A percentile compares a stretch with the other conserved stretches of the same genome.
Evolutionary conservation across 225 moss, liverwort and hornwort species (phyloP).

Genomic region (Ulota crispa): DNA sequence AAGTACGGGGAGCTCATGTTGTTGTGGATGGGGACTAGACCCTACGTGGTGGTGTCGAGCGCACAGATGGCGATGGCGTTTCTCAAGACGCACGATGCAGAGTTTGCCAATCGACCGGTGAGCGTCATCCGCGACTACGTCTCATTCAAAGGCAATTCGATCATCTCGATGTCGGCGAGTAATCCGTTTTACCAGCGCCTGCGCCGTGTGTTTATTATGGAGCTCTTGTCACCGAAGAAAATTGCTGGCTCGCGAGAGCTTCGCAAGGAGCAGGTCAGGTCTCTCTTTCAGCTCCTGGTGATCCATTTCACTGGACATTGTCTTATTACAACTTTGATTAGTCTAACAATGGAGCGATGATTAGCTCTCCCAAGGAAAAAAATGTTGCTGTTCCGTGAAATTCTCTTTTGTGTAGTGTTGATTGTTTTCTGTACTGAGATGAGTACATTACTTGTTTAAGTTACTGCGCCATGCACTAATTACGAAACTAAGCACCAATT

Average conservation of each 20-base stretch:
- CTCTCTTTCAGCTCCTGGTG: background rate
- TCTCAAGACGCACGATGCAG: constrained; percentile 49
- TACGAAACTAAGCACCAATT: background rate
- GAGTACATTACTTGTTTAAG: background rate
- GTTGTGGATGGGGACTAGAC: constrained; percentile 46
- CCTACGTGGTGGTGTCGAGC: constrained; percentile 46
- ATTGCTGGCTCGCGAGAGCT: constrained; percentile 24
- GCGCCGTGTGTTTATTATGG: constrained; percentile 37
- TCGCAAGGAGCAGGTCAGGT: constrained; percentile 46
- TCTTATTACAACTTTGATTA: background rate
- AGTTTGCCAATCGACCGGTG: constrained; percentile 44
- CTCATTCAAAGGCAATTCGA: constrained; percentile 40
- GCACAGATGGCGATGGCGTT: constrained; percentile 51
- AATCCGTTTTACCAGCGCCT: constrained; percentile 39
- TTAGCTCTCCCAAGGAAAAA: background rate
- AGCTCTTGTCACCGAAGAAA: constrained; percentile 55
- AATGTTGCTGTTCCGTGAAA: background rate
- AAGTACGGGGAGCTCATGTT: constrained; percentile 48
- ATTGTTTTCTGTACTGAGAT: background rate
- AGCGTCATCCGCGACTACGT: constrained; percentile 30
- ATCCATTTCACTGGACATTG: background rate
- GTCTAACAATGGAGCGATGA: background rate
- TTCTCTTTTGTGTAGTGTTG: background rate
- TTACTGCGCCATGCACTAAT: background rate
- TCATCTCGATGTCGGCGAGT: constrained; percentile 42